Conservation (phyloP, 768 basidiomycete genomes). For the Mycena albidolilacea region DNA sequence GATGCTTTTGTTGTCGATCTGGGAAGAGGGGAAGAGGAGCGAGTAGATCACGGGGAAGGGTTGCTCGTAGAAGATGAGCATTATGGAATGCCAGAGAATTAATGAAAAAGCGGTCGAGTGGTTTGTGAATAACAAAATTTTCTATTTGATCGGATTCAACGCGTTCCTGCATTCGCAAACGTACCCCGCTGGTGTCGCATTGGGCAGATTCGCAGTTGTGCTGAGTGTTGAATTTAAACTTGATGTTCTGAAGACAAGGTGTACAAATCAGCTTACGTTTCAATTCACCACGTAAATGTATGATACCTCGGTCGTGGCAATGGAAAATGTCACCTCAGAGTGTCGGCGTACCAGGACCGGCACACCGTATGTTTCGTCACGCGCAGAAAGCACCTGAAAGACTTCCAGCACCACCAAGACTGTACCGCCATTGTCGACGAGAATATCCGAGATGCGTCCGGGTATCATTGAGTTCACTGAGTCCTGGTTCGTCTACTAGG, state of each 20-base stretch:
- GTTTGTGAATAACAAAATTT: slow-evolving; percentile 32
- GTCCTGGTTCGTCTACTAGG: background rate
- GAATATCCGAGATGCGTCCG: slow-evolving; percentile 3
- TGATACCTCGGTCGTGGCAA: background rate
- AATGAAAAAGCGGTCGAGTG: slow-evolving; percentile 37
- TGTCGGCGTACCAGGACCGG: slow-evolving; percentile 1
- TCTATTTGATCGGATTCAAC: slow-evolving; percentile 17
- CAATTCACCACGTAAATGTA: background rate
- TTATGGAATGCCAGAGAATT: slow-evolving; percentile 40
- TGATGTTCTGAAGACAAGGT: background rate
- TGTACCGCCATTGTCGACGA: no score
- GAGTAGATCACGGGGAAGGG: slow-evolving; percentile 10
- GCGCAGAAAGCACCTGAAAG: background rate
- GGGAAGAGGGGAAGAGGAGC: slow-evolving; percentile 19
- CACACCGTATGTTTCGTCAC: slow-evolving; percentile 8
- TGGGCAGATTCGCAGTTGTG: slow-evolving; percentile 5
- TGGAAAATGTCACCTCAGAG: background rate
- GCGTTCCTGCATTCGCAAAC: slow-evolving; percentile 38
- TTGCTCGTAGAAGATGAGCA: background rate
- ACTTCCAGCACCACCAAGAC: slow-evolving; percentile 1
- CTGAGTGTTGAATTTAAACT: slow-evolving; percentile 37
- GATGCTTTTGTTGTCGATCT: background rate
- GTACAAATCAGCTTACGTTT: background rate
- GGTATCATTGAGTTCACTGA: background rate
- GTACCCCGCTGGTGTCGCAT: slow-evolving; percentile 31